Base-by-base conservation (phyloP, 345 rosid species). In the Syzygium oleosum region DNA sequence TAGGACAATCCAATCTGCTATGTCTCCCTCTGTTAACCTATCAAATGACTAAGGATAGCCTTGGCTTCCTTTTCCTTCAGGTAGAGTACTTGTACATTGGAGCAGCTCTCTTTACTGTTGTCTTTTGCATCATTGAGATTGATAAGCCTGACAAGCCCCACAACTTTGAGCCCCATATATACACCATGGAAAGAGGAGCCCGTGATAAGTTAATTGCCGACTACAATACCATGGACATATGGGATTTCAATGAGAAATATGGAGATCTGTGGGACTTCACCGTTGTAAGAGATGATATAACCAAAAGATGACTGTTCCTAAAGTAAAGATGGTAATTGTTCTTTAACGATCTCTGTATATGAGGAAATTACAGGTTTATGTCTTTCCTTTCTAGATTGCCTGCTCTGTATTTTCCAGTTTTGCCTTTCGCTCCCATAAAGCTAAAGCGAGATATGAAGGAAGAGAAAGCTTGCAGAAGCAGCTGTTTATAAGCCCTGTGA, bases 241-340 rank as follows among this genome's bases (percentile, higher is more conserved):
- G 99, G 99, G 99, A 96, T 84, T 96, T 96, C 87, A 97, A 96
- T 88, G 98, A 95, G 91, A 96, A 97, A 90, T 95, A 96, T 87
- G 99, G 98, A 77, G 96, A 96, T 87, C 88, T 97, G 85, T 96
- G 99, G 99, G 99, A 97, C 89, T 97, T 96, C 92, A 95, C 99
- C 1, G 56, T 96, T 27, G 89, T 88, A 85, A 92, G 91, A 87
- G 94, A 94, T 85, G 97, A 96, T 88, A 93, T 94, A 46, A 91
- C 89, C 78, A 94, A 95, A 88, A 91, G 94, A 92, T 95, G 89
- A 87, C 88, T 63, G 51, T 89, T 84, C 52, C 0, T 55, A 14
- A 17, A 34, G 63, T 84, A 5, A 73, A 73, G 46, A 73, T 73
- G 80, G 49, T 25, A 73, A 17, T 6, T 73, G 80, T 17, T 73